Percentiles rank a stretch among this genome's conserved stretches.
Conservation (phyloP, 805 yeast species). For the Barnettozyma sp. region DNA sequence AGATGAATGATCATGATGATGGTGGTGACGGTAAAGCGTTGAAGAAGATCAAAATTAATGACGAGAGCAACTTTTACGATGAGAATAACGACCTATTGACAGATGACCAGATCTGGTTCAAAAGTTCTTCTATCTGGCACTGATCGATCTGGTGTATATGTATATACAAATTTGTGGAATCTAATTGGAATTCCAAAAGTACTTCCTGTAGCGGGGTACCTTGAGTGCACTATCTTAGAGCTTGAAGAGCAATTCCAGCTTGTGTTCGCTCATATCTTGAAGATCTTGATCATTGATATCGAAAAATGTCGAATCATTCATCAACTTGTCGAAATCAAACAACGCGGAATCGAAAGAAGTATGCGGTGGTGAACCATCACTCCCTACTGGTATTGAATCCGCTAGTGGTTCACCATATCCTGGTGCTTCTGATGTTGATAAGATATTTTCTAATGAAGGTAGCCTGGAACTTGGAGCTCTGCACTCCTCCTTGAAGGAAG, state of each 20-base stretch:
- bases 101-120: constrained; percentile 20
- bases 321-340: constrained; percentile 5
- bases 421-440: too few relatives aligned
- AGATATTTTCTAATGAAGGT: neutral
- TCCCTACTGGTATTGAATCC: too few relatives aligned
- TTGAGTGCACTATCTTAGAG: constrained; percentile 2
- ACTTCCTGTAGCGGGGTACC: too few relatives aligned
- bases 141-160: too few relatives aligned
- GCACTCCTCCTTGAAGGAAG: constrained; percentile 11
- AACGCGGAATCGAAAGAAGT: neutral
- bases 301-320: constrained; percentile 2
- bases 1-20: too few relatives aligned
- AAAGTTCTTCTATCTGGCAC: too few relatives aligned
- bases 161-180: too few relatives aligned
- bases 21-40: constrained; percentile 10
- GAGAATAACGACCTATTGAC: constrained; percentile 14
- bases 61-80: constrained; percentile 16
- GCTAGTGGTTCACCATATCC: too few relatives aligned
- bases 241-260: constrained; percentile 12
- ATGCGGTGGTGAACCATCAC: too few relatives aligned
- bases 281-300: neutral
- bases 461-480: neutral
- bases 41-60: constrained; percentile 17
- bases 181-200: too few relatives aligned
- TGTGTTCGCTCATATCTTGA: constrained; percentile 3